Percentiles rank a stretch among this genome's conserved stretches.
phyloP scores from a whole-genome alignment of 176 grass and related monocot genomes.

The Cenchrus purpureus region DNA sequence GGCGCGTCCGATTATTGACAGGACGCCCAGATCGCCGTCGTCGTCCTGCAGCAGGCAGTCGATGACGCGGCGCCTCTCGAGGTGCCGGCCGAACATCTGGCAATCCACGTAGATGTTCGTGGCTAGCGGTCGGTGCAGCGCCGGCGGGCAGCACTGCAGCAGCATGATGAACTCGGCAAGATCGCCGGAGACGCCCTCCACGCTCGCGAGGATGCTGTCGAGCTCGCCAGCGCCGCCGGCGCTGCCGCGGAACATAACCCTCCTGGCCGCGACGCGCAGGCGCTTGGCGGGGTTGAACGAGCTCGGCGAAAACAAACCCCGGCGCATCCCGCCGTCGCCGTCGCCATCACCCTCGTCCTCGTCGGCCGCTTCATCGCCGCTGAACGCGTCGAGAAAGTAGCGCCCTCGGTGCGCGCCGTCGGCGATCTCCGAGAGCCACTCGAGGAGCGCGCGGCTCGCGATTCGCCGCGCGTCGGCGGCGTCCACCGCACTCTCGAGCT shows the following conservation, averaged over 20 bases:
- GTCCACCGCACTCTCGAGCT: conserved; percentile 16
- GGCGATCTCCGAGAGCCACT: conserved; percentile 34
- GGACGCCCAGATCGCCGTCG: conserved; percentile 1
- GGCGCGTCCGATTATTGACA: background rate
- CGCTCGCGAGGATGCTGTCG: background rate
- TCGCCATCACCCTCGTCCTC: background rate
- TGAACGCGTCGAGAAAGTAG: conserved; percentile 29
- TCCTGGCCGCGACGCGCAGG: conserved; percentile 26
- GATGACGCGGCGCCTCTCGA: conserved; percentile 27
- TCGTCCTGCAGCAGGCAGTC: conserved; percentile 32
- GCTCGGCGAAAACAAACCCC: background rate
- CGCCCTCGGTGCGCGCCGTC: conserved; percentile 2
- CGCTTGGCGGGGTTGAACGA: conserved; percentile 36
- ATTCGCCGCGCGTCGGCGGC: conserved; percentile 14
- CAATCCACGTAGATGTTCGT: conserved; percentile 34
- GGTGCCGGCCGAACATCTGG: conserved; percentile 20
- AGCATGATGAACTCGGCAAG: conserved; percentile 32
- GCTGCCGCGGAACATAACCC: background rate
- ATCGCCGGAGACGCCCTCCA: conserved; percentile 12
- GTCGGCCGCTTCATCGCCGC: background rate
- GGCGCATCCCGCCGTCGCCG: background rate
- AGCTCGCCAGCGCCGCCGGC: background rate
- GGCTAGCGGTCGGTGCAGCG: conserved; percentile 16
- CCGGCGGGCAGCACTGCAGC: conserved; percentile 36
- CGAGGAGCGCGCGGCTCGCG: conserved; percentile 26